These are phyloP conservation scores for Aspergillus carlsbadensis DNA, from an alignment of 495 filamentous ascomycete species.

Conservation along the genomic window DNA sequence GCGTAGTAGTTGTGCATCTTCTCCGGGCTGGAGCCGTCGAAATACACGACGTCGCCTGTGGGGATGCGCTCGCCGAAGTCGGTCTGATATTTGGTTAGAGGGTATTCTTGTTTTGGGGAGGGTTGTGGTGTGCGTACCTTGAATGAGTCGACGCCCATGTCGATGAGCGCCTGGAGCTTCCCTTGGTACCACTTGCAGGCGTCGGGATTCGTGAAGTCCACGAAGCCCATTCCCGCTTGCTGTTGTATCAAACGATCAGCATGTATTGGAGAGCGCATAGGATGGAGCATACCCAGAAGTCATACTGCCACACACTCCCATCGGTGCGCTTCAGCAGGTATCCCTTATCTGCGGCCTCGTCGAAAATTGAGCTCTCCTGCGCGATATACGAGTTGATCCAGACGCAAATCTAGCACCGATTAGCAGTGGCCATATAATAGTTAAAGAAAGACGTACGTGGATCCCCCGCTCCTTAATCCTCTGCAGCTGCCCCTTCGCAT, in stretches of 20 bases:
- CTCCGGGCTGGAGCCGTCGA: slow-evolving; percentile 11
- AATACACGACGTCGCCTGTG: slow-evolving; percentile 14
- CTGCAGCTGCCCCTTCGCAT: slow-evolving; percentile 9
- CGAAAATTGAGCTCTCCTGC: slow-evolving; percentile 14
- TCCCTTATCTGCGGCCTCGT: slow-evolving; percentile 13
- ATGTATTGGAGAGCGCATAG: background rate
- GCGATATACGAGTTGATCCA: slow-evolving; percentile 16
- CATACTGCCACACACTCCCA: slow-evolving; percentile 16
- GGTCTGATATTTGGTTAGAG: background rate
- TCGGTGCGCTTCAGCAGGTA: slow-evolving; percentile 10
- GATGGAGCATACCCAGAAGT: slow-evolving; percentile 10
- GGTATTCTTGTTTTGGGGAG: background rate
- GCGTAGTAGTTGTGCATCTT: slow-evolving; percentile 17
- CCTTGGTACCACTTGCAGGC: slow-evolving; percentile 16
- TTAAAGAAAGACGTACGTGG: background rate
- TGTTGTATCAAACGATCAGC: too few relatives aligned
- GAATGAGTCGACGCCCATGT: slow-evolving; percentile 16
- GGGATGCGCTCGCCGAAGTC: slow-evolving; percentile 17
- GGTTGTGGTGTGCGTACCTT: background rate
- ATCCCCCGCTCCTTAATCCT: slow-evolving; percentile 14
- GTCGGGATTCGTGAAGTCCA: slow-evolving; percentile 15
- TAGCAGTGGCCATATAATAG: background rate
- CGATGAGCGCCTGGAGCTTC: slow-evolving; percentile 11
- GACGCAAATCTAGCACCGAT: slow-evolving; percentile 3
- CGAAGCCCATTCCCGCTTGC: slow-evolving; percentile 15